Conservation (phyloP, 805 yeast genomes). For the Saturnispora sanitii region DNA sequence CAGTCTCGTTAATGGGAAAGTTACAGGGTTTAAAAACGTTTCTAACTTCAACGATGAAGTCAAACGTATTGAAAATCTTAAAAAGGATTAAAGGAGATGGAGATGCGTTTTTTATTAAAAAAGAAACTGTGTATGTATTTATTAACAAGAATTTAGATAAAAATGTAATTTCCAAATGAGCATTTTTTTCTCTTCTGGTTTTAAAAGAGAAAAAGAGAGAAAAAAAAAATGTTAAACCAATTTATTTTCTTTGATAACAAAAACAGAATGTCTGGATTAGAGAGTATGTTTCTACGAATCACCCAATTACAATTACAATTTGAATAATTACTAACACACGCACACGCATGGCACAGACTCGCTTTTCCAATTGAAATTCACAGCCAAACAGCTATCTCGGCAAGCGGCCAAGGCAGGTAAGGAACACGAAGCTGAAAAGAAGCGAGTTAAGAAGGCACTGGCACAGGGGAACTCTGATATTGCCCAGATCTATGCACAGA, state of each 20-base stretch:
- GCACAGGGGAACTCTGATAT: constrained; percentile 81
- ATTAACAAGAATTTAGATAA: not conserved
- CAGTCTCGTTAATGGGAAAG: constrained; percentile 33
- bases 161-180: too few relatives aligned
- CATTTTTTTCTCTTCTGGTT: too few relatives aligned
- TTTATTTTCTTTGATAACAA: not conserved
- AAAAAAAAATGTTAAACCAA: not conserved
- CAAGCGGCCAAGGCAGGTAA: constrained; percentile 88
- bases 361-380: constrained; percentile 65
- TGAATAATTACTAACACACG: constrained; percentile 8
- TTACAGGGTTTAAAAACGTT: constrained; percentile 33
- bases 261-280: constrained; percentile 31
- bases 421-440: constrained; percentile 80
- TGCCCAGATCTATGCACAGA: constrained; percentile 89
- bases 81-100: not conserved
- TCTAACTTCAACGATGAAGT: constrained; percentile 32
- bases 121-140: not conserved
- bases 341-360: constrained; percentile 35
- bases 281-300: constrained; percentile 26
- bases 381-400: constrained; percentile 84
- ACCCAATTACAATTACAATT: too few relatives aligned
- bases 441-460: constrained; percentile 82
- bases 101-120: not conserved
- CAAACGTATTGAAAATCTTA: constrained; percentile 21
- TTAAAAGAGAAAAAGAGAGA: not conserved